These are phyloP conservation scores for Delonix regia DNA, from an alignment of 306 rosid genomes.

Conservation along the genomic window DNA sequence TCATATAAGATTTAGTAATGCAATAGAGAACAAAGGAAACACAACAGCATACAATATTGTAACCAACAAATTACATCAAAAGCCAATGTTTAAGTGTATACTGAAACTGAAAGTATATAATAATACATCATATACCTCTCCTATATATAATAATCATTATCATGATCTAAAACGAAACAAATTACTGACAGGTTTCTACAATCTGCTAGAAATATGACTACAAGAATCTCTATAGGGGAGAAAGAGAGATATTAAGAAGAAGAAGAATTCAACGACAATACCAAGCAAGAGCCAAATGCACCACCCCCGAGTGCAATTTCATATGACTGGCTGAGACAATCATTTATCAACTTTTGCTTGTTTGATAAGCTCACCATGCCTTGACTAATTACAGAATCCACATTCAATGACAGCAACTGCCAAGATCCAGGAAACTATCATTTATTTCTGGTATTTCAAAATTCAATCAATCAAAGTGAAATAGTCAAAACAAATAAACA, in stretches of 20 bases:
- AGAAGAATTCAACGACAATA: slow-evolving; percentile 37
- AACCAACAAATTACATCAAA: background rate
- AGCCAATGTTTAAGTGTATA: background rate
- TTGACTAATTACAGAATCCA: slow-evolving; percentile 60
- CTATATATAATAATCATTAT: background rate
- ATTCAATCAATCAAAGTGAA: background rate
- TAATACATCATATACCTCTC: background rate
- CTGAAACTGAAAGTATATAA: background rate
- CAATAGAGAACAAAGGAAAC: background rate
- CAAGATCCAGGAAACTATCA: slow-evolving; percentile 33
- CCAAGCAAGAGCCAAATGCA: slow-evolving; percentile 76
- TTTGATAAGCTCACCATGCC: slow-evolving; percentile 66
- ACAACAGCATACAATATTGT: background rate
- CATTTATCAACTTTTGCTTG: slow-evolving; percentile 69
- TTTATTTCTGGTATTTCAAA: slow-evolving; percentile 11
- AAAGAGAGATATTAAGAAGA: background rate
- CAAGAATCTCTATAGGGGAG: background rate
- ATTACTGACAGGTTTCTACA: background rate
- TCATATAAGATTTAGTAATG: background rate
- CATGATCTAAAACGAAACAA: background rate
- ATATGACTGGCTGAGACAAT: slow-evolving; percentile 58
- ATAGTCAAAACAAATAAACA: background rate
- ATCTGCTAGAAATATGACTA: background rate
- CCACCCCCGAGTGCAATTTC: slow-evolving; percentile 72
- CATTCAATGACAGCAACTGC: slow-evolving; percentile 73